phyloP scores from a whole-genome alignment of 192 early-diverging fungal genomes.

The Coemansia sp. region DNA sequence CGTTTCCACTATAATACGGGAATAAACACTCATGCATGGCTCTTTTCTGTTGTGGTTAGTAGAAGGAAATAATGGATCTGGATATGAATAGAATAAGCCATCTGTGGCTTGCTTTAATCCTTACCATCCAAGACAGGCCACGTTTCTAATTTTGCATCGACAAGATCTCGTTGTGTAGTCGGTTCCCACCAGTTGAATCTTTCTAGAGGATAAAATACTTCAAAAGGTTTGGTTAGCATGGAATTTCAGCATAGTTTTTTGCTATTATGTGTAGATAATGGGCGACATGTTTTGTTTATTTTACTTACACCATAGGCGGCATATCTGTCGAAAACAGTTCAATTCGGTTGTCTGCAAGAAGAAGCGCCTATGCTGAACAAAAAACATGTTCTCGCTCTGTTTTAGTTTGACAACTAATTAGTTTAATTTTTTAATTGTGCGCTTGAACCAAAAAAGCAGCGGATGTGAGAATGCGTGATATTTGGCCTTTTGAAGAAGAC shows the following conservation, averaged over 20 bases:
- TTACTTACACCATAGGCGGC: constrained; percentile 67
- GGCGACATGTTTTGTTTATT: constrained; percentile 11
- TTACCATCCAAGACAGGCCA: constrained; percentile 70
- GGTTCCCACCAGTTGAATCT: constrained; percentile 66
- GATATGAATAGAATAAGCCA: not conserved
- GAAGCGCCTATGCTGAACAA: constrained; percentile 54
- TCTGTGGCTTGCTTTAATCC: constrained; percentile 8
- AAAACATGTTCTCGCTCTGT: no score
- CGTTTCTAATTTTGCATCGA: constrained; percentile 71
- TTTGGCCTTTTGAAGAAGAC: not conserved
- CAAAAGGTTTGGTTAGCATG: not conserved
- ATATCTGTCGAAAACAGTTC: constrained; percentile 77
- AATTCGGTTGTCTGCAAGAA: constrained; percentile 68
- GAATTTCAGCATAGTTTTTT: not conserved
- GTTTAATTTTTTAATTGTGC: not conserved
- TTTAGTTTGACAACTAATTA: not conserved
- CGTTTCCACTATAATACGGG: constrained; percentile 60
- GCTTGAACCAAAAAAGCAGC: not conserved
- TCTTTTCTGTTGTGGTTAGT: not conserved
- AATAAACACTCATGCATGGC: not conserved
- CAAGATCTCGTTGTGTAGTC: constrained; percentile 73
- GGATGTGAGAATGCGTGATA: not conserved
- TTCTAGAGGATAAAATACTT: constrained; percentile 10
- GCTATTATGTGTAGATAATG: not conserved
- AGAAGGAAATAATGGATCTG: not conserved